Base-by-base conservation (phyloP, 495 filamentous ascomycete genomes). In the Ascobolus immersus region DNA sequence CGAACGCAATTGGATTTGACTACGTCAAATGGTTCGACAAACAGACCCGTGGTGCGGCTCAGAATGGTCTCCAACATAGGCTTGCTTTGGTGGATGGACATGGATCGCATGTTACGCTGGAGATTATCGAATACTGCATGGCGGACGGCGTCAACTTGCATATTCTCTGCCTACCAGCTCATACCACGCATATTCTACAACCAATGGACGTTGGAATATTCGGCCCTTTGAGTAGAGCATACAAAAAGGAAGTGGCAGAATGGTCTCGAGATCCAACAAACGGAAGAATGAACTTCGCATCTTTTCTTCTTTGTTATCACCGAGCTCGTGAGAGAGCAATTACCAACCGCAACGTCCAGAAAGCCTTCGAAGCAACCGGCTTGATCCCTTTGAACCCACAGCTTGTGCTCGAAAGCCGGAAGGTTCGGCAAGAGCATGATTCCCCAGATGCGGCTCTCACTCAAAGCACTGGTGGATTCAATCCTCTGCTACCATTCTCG, bases 81-180 rank as follows among this genome's bases (percentile, higher is more conserved):
- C 14, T 40, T 15, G 33, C 40, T 7, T 26, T 44, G 5, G 9
- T 42, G 5, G 32, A 44, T 38, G 23, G 32, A 0, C 28, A 42
- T 39, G 39, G 18, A 3, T 42, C 22, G 13, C 22, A 42, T 33
- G 13, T 44, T 5, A 41, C 26, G 15, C 31, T 17, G 30, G 32
- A 39, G 14, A 35, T 43, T 39, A 35, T 43, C 11, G 23, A 40
- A 28, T 43, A 24, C 21, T 43, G 28, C 22, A 26, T 44, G 20
- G 5, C 9, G 5, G 17, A 39, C 26, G n/a, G n/a, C n/a, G n/a
- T n/a, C n/a, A 25, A 36, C 23, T 39, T 44, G 5, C n/a, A 35
- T 9, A 31, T 29, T 22, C 34, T 42, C 17, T 39, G 36, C 19
- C 27, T 44, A 24, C 42, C 28, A 1, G 19, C 36, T 18, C 39